Conservation (phyloP, 768 basidiomycete species). For the Mycena alexandri region DNA sequence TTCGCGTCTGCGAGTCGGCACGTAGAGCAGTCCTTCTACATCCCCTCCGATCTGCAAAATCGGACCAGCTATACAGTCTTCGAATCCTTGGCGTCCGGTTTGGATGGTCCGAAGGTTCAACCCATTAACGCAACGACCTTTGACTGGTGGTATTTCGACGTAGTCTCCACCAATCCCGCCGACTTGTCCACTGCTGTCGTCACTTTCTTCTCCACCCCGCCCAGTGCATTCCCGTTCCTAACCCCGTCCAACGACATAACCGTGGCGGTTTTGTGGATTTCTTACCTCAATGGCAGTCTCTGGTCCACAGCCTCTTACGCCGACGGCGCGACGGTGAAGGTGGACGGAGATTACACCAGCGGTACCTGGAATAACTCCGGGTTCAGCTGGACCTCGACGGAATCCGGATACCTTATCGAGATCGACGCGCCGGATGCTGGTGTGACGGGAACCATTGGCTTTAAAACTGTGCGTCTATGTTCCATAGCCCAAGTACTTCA, state of each 20-base stretch:
- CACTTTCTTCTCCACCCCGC: slow-evolving; percentile 35
- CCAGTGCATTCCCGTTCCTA: slow-evolving; percentile 28
- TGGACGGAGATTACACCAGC: slow-evolving; percentile 8
- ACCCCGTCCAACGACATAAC: slow-evolving; percentile 17
- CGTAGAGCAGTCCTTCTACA: background rate
- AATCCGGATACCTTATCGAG: slow-evolving; percentile 18
- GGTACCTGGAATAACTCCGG: slow-evolving; percentile 37
- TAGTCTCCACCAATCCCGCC: slow-evolving; percentile 33
- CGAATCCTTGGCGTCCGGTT: background rate
- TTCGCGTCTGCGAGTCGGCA: no score
- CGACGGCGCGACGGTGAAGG: slow-evolving; percentile 20
- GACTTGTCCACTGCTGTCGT: slow-evolving; percentile 30
- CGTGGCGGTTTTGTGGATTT: slow-evolving; percentile 24
- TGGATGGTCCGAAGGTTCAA: slow-evolving; percentile 34
- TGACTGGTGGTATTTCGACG: slow-evolving; percentile 43
- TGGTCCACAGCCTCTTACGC: background rate
- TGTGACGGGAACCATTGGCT: slow-evolving; percentile 28
- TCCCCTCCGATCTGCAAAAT: slow-evolving; percentile 5
- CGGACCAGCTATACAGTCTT: slow-evolving; percentile 21
- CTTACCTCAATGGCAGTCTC: slow-evolving; percentile 31
- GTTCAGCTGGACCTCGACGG: slow-evolving; percentile 22
- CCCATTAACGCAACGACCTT: slow-evolving; percentile 36
- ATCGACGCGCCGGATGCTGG: slow-evolving; percentile 34
- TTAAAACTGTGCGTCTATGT: background rate
- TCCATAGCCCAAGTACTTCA: no score